Base-by-base conservation (phyloP, 2,329 filamentous ascomycete genomes). In the Phialocephala subalpina region DNA sequence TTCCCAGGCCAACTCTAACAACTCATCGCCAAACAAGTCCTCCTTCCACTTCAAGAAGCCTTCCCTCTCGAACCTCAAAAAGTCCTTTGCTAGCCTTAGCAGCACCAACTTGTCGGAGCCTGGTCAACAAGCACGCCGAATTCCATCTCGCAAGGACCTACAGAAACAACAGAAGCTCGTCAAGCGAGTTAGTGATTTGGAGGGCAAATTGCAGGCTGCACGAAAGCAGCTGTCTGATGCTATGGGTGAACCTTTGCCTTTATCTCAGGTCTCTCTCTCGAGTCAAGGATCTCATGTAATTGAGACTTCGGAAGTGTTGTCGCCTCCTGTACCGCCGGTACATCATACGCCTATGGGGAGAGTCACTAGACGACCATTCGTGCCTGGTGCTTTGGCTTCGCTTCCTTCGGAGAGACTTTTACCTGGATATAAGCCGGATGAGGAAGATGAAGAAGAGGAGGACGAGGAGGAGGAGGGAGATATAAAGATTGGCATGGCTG, bases 101-200 rank as follows among this genome's bases (percentile, higher is more conserved):
- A 38, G 3, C 14, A 35, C 35, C 29, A 40, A 38, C 29, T 58
- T 60, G 40, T 42, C 36, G 42, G 9, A 60, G 27, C 45, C 42
- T 40, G 22, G 63, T 33, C 62, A 67, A 25, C 67, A 70, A 60
- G 67, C 68, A 38, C 81, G 81, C 64, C 81, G 79, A 47, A 80
- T 83, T 27, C 81, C 81, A 2, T 87, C 85, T 2, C 85, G 83
- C 71, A 85, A 83, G 70, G 87, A 89, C 60, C 77, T 89, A 6
- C 79, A 83, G 58, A 84, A 82, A 71, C 85, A 89, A 70, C 80
- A 83, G 65, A 87, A 86, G 67, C 77, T 90, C 36, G 78, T 82
- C 47, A 88, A 87, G 77, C 82, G 85, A 60, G 86, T 90, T 35
- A 88, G 85, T 69, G 83, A 89, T 69, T 80, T 90, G 14, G 87